A percentile compares a stretch with the other conserved stretches of the same genome.
Evolutionary conservation across 352 stramenopile genomes (phyloP).

Genomic region (Phytophthora fragariae): DNA sequence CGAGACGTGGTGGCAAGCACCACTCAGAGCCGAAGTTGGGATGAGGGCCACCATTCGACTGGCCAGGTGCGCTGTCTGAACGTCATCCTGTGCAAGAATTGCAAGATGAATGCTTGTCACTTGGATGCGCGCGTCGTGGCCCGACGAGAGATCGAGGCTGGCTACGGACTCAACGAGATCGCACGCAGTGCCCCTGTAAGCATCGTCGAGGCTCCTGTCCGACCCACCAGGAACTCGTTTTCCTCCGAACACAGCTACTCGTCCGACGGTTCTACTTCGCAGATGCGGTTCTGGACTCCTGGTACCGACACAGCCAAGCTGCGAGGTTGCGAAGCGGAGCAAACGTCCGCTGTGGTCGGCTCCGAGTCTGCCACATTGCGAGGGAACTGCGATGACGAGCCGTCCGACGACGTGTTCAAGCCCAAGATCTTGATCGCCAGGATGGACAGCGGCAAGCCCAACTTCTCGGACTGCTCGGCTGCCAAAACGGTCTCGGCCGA

Average conservation of each 20-base stretch:
- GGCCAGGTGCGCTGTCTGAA: conserved; percentile 30
- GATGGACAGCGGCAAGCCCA: conserved; percentile 20
- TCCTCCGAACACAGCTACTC: conserved; percentile 20
- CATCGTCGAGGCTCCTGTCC: background rate
- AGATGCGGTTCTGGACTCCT: conserved; percentile 35
- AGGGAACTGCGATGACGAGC: conserved; percentile 1
- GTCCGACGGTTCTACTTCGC: background rate
- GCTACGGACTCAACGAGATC: conserved; percentile 11
- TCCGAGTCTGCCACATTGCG: conserved; percentile 1
- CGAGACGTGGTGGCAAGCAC: conserved; percentile 6
- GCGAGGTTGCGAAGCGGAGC: background rate
- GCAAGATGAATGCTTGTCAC: conserved; percentile 38
- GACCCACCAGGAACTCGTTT: conserved; percentile 2
- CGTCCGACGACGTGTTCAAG: conserved; percentile 14
- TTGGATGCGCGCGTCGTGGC: conserved; percentile 44
- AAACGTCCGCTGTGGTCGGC: background rate
- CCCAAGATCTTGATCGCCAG: conserved; percentile 11
- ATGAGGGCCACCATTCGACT: conserved; percentile 19
- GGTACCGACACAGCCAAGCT: conserved; percentile 16
- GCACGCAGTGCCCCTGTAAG: conserved; percentile 6
- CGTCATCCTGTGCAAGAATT: conserved; percentile 67
- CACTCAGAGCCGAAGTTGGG: conserved; percentile 24
- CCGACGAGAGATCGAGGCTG: conserved; percentile 21
- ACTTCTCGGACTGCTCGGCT: background rate
- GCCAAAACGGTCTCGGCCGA: conserved; percentile 26